These are phyloP conservation scores for Endothia cerciana DNA, from an alignment of 2,329 filamentous ascomycete species.

Conservation along the genomic window DNA sequence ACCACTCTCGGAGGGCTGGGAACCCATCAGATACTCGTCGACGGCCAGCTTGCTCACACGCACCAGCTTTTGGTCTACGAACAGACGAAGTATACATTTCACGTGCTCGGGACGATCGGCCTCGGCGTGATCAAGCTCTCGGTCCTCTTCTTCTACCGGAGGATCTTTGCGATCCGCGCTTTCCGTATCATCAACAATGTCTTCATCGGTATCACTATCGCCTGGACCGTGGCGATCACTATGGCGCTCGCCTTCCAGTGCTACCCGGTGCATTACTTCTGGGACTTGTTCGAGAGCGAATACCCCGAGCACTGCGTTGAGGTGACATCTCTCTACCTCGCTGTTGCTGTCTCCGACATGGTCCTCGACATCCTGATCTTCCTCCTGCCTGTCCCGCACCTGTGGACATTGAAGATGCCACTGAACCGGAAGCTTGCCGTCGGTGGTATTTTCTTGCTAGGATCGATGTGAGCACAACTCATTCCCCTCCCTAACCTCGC, in stretches of 20 bases:
- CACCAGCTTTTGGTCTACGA: slow-evolving; percentile 12
- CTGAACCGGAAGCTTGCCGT: slow-evolving; percentile 17
- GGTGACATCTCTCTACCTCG: slow-evolving; percentile 34
- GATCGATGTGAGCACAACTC: slow-evolving; percentile 8
- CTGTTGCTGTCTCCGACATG: slow-evolving; percentile 56
- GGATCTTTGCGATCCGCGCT: slow-evolving; percentile 3
- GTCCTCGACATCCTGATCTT: slow-evolving; percentile 22
- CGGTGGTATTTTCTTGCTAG: slow-evolving; percentile 15
- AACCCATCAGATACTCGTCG: slow-evolving; percentile 9
- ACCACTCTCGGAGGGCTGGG: slow-evolving; percentile 4
- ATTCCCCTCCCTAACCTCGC: too few species aligned
- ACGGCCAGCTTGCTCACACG: slow-evolving; percentile 14
- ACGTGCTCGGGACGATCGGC: slow-evolving; percentile 1
- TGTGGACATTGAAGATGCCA: slow-evolving; percentile 15
- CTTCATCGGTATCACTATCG: slow-evolving; percentile 4
- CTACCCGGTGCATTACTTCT: neutral
- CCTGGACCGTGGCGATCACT: slow-evolving; percentile 8
- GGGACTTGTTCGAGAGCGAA: slow-evolving; percentile 11
- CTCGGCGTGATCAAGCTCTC: slow-evolving; percentile 16
- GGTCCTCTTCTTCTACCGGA: slow-evolving; percentile 16
- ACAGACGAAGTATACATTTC: slow-evolving; percentile 9
- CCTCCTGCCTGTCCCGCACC: slow-evolving; percentile 11
- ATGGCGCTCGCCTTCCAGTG: slow-evolving; percentile 8
- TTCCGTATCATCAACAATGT: slow-evolving; percentile 5
- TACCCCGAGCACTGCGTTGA: neutral